Conservation (phyloP, 345 rosid species). For the Brassica incana region DNA sequence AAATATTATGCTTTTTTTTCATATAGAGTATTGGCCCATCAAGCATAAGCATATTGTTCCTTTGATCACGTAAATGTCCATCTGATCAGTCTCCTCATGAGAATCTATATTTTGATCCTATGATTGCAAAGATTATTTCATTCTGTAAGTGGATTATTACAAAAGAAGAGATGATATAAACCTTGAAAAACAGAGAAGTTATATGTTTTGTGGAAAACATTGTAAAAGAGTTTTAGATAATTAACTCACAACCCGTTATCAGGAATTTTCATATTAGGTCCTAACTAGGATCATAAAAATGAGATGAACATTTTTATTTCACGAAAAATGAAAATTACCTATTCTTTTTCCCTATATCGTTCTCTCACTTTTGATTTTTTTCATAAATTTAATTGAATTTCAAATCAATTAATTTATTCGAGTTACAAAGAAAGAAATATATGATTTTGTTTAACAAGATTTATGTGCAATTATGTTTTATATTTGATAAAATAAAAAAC, state of each 20-base stretch:
- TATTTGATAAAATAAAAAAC: too few relatives aligned
- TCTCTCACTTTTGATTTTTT: too few relatives aligned
- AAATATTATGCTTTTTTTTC: not conserved
- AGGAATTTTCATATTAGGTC: too few relatives aligned
- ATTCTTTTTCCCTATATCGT: too few relatives aligned
- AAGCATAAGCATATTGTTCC: not conserved
- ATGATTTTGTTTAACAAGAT: too few relatives aligned
- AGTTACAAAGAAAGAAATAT: too few relatives aligned
- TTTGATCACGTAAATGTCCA: not conserved
- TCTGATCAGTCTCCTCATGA: not conserved
- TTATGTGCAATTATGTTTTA: too few relatives aligned
- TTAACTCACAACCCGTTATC: not conserved
- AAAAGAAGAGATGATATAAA: constrained; percentile 9
- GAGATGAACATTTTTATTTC: too few relatives aligned
- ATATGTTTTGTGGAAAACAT: not conserved
- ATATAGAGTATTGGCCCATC: not conserved
- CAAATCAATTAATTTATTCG: too few relatives aligned
- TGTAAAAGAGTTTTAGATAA: not conserved
- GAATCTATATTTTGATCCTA: not conserved
- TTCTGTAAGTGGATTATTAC: not conserved
- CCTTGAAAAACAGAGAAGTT: constrained; percentile 2
- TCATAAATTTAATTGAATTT: too few relatives aligned
- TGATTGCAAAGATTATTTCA: not conserved
- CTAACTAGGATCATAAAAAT: too few relatives aligned
- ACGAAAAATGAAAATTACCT: too few relatives aligned